Conservation (phyloP, 306 rosid genomes). For the Castanospermum australe region DNA sequence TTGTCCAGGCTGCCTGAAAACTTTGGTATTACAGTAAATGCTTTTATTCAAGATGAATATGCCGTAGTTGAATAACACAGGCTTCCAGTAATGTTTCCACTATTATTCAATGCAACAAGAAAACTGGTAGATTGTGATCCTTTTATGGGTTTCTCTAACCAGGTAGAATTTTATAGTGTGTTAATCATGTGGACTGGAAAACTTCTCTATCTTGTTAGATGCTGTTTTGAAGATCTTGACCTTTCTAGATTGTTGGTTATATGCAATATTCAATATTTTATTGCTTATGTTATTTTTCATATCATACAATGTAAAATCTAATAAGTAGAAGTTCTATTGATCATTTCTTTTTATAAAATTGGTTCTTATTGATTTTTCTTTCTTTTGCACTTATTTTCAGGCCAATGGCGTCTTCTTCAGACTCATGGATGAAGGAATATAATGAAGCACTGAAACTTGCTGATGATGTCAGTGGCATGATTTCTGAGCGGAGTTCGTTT, state of each 20-base stretch:
- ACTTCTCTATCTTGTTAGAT: background rate
- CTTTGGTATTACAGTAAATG: background rate
- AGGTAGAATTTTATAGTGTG: background rate
- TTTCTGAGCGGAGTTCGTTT: slow-evolving; percentile 68
- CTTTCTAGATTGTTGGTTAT: background rate
- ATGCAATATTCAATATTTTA: background rate
- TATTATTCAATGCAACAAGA: background rate
- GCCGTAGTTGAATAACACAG: background rate
- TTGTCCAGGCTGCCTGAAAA: background rate
- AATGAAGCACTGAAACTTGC: slow-evolving; percentile 86
- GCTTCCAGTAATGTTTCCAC: background rate
- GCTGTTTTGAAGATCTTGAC: background rate
- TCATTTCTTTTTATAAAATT: background rate
- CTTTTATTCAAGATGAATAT: background rate
- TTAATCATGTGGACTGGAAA: background rate
- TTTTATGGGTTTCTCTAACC: background rate
- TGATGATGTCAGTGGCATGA: slow-evolving; percentile 89
- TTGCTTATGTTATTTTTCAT: background rate
- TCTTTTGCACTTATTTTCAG: slow-evolving; percentile 28
- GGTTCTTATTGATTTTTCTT: background rate
- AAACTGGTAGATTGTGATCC: background rate
- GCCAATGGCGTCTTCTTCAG: slow-evolving; percentile 84
- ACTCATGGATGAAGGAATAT: slow-evolving; percentile 95
- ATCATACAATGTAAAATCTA: background rate
- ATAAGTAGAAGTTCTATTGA: background rate